A percentile compares a stretch with the other conserved stretches of the same genome.
These are phyloP conservation scores for Kwoniella bestiolae DNA, from an alignment of 768 basidiomycete genomes.

Conservation along the genomic window DNA sequence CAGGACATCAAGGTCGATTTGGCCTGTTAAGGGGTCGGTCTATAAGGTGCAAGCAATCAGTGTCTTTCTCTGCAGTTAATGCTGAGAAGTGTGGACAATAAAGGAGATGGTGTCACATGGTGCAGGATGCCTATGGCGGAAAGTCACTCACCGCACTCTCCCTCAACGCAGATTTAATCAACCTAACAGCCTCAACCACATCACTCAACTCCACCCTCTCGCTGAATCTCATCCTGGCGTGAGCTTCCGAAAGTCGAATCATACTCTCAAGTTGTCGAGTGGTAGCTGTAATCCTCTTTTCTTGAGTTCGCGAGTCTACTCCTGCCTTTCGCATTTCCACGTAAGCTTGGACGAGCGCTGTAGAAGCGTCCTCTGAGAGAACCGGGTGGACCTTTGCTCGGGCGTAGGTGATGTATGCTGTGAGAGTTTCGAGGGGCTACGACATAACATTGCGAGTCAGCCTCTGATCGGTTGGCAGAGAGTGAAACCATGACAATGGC, in stretches of 20 bases:
- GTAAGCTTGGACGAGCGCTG: conserved; percentile 84
- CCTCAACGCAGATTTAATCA: conserved; percentile 95
- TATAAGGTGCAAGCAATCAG: no score
- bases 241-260: conserved; percentile 94
- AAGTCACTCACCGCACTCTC: conserved; percentile 62
- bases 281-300: conserved; percentile 96
- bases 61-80: no score
- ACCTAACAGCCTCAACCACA: conserved; percentile 86
- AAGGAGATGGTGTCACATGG: no score
- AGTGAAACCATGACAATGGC: no score
- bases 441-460: neutral
- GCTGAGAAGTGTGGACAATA: no score
- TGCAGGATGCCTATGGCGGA: no score
- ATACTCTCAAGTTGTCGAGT: conserved; percentile 96
- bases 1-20: conserved; percentile 93
- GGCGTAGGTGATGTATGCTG: conserved; percentile 93
- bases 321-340: conserved; percentile 93
- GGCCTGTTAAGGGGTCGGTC: conserved; percentile 94
- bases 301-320: conserved; percentile 78
- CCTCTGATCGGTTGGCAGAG: no score
- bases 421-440: conserved; percentile 87
- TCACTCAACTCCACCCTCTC: conserved; percentile 82
- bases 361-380: conserved; percentile 80
- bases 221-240: conserved; percentile 93
- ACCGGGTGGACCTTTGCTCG: conserved; percentile 81